phyloP scores from a whole-genome alignment of 345 rosid species.

The Punica granatum region DNA sequence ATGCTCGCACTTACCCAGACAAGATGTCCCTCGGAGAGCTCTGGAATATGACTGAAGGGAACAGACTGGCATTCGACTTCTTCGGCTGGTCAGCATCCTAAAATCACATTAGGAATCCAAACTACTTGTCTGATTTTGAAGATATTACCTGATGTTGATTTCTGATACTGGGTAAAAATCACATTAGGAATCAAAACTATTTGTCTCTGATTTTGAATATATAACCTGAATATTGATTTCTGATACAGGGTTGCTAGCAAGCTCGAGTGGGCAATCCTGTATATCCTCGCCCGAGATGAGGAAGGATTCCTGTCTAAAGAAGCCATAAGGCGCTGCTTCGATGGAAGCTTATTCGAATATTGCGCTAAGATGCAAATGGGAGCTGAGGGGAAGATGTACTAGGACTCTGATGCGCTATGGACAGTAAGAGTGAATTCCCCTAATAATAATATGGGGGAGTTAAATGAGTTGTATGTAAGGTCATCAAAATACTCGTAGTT shows the following conservation, averaged over 20 bases:
- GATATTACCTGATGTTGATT: too few species aligned
- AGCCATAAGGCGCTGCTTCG: constrained; percentile 65
- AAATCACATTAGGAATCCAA: too few species aligned
- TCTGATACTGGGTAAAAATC: too few species aligned
- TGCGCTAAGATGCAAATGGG: constrained; percentile 49
- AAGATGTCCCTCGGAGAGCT: constrained; percentile 51
- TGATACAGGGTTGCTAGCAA: constrained; percentile 41
- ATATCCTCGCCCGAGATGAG: constrained; percentile 59
- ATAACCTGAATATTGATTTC: background rate
- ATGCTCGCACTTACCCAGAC: constrained; percentile 53
- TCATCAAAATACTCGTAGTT: background rate
- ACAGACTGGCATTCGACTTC: constrained; percentile 43
- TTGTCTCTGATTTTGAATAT: too few species aligned
- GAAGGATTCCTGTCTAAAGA: constrained; percentile 67
- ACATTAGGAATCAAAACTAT: too few species aligned
- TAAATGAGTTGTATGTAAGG: background rate
- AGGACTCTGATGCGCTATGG: background rate
- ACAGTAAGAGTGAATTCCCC: background rate
- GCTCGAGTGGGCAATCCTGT: constrained; percentile 54
- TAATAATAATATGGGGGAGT: background rate
- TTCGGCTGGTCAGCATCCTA: constrained; percentile 46
- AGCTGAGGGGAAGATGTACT: constrained; percentile 24
- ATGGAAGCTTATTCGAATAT: constrained; percentile 76
- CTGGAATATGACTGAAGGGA: constrained; percentile 79
- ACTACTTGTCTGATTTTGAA: too few species aligned